phyloP scores from a whole-genome alignment of 352 stramenopile genomes.

The Globisporangium canariense region DNA sequence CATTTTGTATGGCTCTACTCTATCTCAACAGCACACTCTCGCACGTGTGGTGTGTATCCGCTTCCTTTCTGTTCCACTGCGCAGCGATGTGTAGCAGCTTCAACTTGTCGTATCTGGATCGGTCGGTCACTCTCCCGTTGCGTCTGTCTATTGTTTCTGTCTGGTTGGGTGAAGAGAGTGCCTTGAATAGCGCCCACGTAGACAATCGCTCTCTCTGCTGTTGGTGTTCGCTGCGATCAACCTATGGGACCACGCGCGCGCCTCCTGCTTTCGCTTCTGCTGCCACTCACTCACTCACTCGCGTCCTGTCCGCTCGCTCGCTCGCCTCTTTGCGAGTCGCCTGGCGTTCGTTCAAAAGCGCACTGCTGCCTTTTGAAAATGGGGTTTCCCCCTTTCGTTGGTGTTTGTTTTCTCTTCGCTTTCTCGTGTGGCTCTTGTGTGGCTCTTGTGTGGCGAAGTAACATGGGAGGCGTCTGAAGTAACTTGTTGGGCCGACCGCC shows the following conservation, averaged over 20 bases:
- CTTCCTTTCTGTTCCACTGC: neutral
- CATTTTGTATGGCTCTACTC: conserved; percentile 28
- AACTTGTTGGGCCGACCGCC: too few relatives aligned
- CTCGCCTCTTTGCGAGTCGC: conserved; percentile 5
- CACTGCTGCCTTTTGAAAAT: neutral
- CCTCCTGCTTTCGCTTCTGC: neutral
- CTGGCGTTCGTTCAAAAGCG: conserved; percentile 8
- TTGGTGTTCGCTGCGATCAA: neutral
- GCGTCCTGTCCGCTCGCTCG: conserved; percentile 1
- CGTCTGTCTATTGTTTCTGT: neutral
- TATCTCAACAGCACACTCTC: neutral
- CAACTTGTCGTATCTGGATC: neutral
- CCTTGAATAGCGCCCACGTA: neutral
- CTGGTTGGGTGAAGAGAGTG: neutral
- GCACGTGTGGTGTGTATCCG: neutral
- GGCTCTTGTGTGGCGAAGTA: too few relatives aligned
- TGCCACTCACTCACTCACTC: neutral
- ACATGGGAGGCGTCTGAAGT: too few relatives aligned
- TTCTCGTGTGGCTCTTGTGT: too few relatives aligned
- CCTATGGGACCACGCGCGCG: neutral
- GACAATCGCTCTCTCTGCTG: neutral
- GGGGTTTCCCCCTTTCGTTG: neutral
- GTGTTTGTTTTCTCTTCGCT: too few relatives aligned
- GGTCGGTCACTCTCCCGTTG: neutral
- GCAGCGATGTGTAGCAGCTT: neutral